Evolutionary conservation across 352 stramenopile genomes (phyloP), one percentile per base, ranked within the genome.

Genomic region (Phytophthora nicotianae): DNA sequence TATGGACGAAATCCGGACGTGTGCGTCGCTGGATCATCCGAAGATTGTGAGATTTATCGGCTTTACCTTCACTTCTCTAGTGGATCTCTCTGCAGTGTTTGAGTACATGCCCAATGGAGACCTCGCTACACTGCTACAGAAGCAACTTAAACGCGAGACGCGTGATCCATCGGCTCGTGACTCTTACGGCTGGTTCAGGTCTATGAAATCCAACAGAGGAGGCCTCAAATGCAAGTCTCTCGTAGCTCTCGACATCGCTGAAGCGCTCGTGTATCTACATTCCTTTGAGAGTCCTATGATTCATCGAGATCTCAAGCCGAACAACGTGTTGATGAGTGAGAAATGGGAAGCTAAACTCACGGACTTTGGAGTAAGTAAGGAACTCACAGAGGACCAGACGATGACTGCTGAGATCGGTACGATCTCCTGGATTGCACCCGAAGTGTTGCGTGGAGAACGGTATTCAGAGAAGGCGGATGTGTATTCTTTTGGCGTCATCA

Each of bases 381-480:
- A 76, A 3, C 41, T 79, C 54, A 49, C 43, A 23, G 65, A 66
- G 43, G 73, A 59, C 42, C 65, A 62, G 9, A 79, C 71, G 0
- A 83, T 80, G 69, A 81, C 77, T 9, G 74, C 77, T 1, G 77
- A 87, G 50, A 80, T 79, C 32, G 82, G 82, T 9, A 92, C 77
- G 0, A 68, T 77, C 5, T 81, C 64, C 1, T 93, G 81, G 80
- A 88, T 83, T 23, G 84, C 83, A 2, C 85, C 85, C 3, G 85
- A 94, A 56, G 81, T 93, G 27, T 46, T 94, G 13, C 56, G 75
- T 13, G 78, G 78, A 19, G 68, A 89, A 54, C 55, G 68, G 24
- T 93, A 87, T 54, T 86, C 74, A 2, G 75, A 89, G 58, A 86
- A 87, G 53, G 76, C 82, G 16, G 85, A 94, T 42, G 70, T 94